These are phyloP conservation scores for Exserohilum turcica DNA, from an alignment of 2,329 filamentous ascomycete genomes.

Conservation along the genomic window DNA sequence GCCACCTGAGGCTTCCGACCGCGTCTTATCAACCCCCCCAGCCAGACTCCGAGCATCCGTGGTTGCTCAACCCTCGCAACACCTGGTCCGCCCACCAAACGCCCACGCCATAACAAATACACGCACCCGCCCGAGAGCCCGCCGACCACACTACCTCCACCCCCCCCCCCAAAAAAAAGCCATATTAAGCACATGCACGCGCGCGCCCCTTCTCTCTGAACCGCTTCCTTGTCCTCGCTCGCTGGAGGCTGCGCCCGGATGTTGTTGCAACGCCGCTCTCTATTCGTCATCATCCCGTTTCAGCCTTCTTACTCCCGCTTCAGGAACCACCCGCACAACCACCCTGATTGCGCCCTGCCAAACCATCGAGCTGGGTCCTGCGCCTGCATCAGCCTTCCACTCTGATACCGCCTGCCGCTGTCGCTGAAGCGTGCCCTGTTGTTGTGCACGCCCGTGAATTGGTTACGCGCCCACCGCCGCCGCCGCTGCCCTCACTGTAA, in stretches of 20 bases:
- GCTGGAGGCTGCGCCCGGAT: constrained; percentile 37
- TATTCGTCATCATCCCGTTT: constrained; percentile 45
- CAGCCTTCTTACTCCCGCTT: constrained; percentile 43
- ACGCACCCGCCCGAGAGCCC: constrained; percentile 14
- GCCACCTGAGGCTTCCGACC: constrained; percentile 27
- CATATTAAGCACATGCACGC: not conserved
- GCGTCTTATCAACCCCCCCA: constrained; percentile 30
- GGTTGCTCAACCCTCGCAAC: constrained; percentile 26
- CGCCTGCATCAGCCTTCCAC: constrained; percentile 7
- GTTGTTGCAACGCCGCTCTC: constrained; percentile 41
- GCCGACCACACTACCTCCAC: no score
- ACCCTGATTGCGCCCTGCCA: constrained; percentile 18
- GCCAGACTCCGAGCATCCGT: constrained; percentile 40
- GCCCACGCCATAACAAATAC: constrained; percentile 18
- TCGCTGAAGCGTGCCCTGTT: constrained; percentile 1
- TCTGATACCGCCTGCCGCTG: constrained; percentile 6
- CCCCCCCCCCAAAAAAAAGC: no score
- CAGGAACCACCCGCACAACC: constrained; percentile 27
- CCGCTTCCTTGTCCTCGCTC: constrained; percentile 15
- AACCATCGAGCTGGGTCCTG: constrained; percentile 7
- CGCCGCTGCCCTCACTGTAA: not conserved
- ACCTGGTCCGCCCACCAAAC: constrained; percentile 19
- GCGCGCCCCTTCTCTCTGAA: constrained; percentile 2
- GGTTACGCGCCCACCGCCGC: constrained; percentile 8
- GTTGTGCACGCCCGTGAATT: constrained; percentile 4